Evolutionary conservation across 495 filamentous ascomycete genomes (phyloP), one percentile per base, ranked within the genome.

Genomic region (Pyrenula massariospora): DNA sequence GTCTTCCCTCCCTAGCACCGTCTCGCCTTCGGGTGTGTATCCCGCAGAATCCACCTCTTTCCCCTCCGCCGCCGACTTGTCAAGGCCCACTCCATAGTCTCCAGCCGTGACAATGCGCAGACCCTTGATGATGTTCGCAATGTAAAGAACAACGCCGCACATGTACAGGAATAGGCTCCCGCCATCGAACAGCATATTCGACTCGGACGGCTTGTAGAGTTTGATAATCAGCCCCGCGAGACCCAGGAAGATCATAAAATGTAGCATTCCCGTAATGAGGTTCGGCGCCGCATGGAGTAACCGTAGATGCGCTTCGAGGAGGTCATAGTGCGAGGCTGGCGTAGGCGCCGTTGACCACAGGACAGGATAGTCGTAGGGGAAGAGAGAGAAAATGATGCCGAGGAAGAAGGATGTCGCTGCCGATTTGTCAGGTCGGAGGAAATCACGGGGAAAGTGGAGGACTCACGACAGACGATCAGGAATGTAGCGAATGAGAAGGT

Each of bases 291-390:
- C 80, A 73, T 95, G 85, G 50, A 98, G 73, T 71, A 94, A 87
- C 50, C 78, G 80, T 22, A 97, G 84, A 77, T 98, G 93, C 19
- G 78, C 77, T 73, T 97, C 92, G 25, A 95, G 78, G 65, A 86
- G 81, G 68, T 84, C 79, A 67, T 83, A 87, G 79, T 86, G 88
- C n/a, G 77, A 67, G 15, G 73, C 60, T 10, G 81, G 74, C 36
- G 85, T 81, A 0, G 79, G 75, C 51, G 75, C 74, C 3, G 82
- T 79, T 25, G 87, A 85, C 93, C 93, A 98, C 36, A 98, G 88
- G 57, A 96, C 86, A 53, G 91, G 89, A 77, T 91, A 96, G 81
- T 98, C 93, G 78, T 96, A 97, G 57, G 94, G 89, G 74, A 96
- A 94, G 62, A 84, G 81, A 68, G 90, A 89, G 85, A 97, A 98